Conservation (phyloP, 2,329 filamentous ascomycete species). For the Colletotrichum sp. region DNA sequence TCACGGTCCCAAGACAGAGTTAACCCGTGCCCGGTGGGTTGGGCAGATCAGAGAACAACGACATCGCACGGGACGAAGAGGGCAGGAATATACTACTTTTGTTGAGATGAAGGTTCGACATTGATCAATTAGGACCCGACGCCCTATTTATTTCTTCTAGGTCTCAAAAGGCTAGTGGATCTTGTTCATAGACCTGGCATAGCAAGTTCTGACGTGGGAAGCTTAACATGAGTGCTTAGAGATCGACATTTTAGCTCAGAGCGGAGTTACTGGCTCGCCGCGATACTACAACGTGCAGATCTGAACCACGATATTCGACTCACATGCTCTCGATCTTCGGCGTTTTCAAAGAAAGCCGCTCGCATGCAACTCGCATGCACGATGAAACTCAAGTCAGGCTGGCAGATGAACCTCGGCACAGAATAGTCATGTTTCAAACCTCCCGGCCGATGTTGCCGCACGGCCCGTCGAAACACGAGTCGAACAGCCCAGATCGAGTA, state of each 20-base stretch:
- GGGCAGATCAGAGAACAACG: neutral
- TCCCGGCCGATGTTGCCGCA: neutral
- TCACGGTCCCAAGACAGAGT: neutral
- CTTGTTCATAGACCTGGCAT: neutral
- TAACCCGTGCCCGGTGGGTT: neutral
- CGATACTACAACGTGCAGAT: neutral
- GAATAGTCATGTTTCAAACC: neutral
- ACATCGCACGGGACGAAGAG: neutral
- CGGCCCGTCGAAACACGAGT: neutral
- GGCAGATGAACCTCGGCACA: neutral
- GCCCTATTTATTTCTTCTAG: rapidly evolving
- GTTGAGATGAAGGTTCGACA: neutral
- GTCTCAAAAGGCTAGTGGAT: neutral
- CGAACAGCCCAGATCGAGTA: neutral
- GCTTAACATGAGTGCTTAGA: neutral
- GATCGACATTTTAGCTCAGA: neutral
- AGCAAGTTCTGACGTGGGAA: neutral
- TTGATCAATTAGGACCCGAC: rapidly evolving
- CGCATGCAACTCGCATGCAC: neutral
- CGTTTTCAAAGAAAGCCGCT: neutral
- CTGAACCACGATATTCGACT: neutral
- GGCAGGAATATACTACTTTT: neutral
- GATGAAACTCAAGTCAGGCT: neutral
- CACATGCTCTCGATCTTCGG: neutral
- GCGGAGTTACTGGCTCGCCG: rapidly evolving